phyloP scores from a whole-genome alignment of 2,329 filamentous ascomycete genomes.

The Eutypa lata region DNA sequence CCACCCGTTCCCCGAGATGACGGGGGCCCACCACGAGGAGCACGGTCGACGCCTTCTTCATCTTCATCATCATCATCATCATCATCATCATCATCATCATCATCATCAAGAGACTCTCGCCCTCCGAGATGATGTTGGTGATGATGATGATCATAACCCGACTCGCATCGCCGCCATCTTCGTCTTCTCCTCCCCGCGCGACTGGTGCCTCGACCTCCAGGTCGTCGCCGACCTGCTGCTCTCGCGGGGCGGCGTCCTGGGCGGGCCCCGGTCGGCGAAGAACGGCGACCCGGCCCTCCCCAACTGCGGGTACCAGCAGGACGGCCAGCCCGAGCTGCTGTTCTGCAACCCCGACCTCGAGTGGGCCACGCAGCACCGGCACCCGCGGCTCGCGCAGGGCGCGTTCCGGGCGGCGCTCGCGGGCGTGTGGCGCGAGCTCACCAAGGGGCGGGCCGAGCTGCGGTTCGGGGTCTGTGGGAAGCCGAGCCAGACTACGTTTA shows the following conservation, averaged over 20 bases:
- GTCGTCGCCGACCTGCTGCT: conserved; percentile 28
- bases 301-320: conserved; percentile 41
- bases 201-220: conserved; percentile 34
- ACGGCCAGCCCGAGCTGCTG: conserved; percentile 63
- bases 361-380: conserved; percentile 65
- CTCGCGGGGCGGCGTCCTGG: conserved; percentile 53
- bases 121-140: no score
- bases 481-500: conserved; percentile 60
- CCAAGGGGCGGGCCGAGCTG: conserved; percentile 39
- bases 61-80: no score
- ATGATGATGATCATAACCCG: no score
- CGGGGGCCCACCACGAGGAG: conserved; percentile 22
- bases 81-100: no score
- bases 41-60: conserved; percentile 32
- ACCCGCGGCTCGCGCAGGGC: conserved; percentile 68
- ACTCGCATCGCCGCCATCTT: conserved; percentile 28
- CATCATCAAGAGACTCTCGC: no score
- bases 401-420: conserved; percentile 63
- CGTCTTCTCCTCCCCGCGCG: conserved; percentile 31
- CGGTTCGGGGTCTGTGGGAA: conserved; percentile 63
- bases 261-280: conserved; percentile 54
- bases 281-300: conserved; percentile 44
- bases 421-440: conserved; percentile 57
- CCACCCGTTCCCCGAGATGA: conserved; percentile 36
- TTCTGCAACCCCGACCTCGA: conserved; percentile 70